Conservation (phyloP, 83 land plant species). For the Larix sibirica region DNA sequence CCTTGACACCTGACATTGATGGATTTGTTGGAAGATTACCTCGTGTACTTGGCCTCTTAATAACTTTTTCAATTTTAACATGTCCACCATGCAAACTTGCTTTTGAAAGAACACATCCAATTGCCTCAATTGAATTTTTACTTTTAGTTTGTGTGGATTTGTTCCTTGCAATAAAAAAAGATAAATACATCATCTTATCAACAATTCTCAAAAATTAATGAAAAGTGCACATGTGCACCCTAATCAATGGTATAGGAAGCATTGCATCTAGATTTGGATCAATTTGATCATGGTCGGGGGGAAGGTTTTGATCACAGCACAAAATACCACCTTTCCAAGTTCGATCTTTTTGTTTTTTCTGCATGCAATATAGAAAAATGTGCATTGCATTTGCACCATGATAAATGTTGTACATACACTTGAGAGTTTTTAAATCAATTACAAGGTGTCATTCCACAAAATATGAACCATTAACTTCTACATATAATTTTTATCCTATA, state of each 20-base stretch:
- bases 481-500: neutral
- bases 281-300: neutral
- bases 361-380: neutral
- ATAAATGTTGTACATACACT: neutral
- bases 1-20: neutral
- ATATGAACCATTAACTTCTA: neutral
- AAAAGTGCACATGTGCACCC: neutral
- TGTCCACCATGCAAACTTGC: no score
- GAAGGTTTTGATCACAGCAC: neutral
- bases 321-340: neutral
- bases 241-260: neutral
- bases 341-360: neutral
- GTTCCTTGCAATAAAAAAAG: no score
- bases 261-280: neutral
- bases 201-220: neutral
- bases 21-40: no score
- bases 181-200: no score
- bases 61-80: no score
- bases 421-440: neutral
- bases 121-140: no score
- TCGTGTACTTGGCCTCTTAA: no score
- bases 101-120: no score
- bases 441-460: neutral
- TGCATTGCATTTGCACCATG: neutral
- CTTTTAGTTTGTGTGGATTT: no score